Conservation (phyloP, 176 grass and related monocot genomes). For the Tillandsia fasciculata region DNA sequence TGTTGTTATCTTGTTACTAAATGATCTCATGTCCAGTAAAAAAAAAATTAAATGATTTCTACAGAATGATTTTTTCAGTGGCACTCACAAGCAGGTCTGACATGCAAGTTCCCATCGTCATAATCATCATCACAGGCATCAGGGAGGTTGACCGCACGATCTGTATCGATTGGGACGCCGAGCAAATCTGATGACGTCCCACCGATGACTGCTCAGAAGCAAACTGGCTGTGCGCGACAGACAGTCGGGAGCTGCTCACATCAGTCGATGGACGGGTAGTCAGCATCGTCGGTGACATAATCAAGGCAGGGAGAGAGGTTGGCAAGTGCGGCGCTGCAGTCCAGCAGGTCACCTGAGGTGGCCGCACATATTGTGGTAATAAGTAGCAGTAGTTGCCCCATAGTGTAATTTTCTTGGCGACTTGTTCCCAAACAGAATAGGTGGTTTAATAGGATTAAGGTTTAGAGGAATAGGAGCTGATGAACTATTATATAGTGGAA, state of each 20-base stretch:
- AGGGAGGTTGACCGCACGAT: slow-evolving; percentile 13
- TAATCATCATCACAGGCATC: slow-evolving; percentile 20
- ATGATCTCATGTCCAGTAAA: no score
- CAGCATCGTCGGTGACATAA: slow-evolving; percentile 17
- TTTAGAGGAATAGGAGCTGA: not conserved
- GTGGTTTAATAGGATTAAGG: not conserved
- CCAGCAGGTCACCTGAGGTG: slow-evolving; percentile 16
- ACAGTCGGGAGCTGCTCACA: slow-evolving; percentile 17
- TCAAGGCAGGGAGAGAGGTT: slow-evolving; percentile 21
- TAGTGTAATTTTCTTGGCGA: not conserved
- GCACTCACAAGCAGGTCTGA: slow-evolving; percentile 14
- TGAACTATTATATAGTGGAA: not conserved
- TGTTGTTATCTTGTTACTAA: not conserved
- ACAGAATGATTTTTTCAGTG: no score
- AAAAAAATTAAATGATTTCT: no score
- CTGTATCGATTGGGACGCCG: slow-evolving; percentile 14
- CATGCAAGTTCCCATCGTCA: not conserved
- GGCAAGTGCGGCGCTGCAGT: slow-evolving; percentile 11
- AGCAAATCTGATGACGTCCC: slow-evolving; percentile 7
- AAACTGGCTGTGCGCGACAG: slow-evolving; percentile 3
- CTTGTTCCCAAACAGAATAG: not conserved
- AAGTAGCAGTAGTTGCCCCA: slow-evolving; percentile 11
- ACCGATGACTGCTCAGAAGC: slow-evolving; percentile 20
- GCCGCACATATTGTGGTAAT: slow-evolving; percentile 14
- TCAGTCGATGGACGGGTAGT: slow-evolving; percentile 11